phyloP scores from a whole-genome alignment of 169 alveolate species.

The Cytauxzoon felis region DNA sequence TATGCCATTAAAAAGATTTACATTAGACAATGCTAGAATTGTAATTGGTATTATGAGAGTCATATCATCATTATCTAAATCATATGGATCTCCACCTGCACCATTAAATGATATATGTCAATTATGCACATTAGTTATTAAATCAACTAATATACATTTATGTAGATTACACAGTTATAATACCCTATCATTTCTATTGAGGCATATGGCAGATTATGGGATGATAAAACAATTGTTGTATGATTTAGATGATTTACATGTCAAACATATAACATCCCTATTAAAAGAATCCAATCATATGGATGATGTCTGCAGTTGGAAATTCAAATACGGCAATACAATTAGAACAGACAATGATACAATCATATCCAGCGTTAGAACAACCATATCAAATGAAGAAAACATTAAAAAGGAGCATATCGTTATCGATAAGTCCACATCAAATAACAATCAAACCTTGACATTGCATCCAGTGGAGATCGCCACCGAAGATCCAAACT shows the following conservation, averaged over 20 bases:
- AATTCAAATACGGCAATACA: conserved; percentile 4
- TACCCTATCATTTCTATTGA: conserved; percentile 38
- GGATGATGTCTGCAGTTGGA: conserved; percentile 13
- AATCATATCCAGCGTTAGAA: too few relatives aligned
- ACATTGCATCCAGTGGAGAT: too few relatives aligned
- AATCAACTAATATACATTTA: conserved; percentile 28
- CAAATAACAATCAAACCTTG: too few relatives aligned
- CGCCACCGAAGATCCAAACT: too few relatives aligned
- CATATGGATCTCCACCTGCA: conserved; percentile 56
- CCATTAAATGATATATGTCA: conserved; percentile 23
- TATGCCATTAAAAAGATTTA: not conserved
- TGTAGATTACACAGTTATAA: conserved; percentile 56
- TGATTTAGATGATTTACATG: conserved; percentile 11
- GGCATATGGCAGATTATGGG: conserved; percentile 3
- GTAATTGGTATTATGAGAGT: conserved; percentile 51
- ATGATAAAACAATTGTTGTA: not conserved
- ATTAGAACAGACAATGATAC: too few relatives aligned
- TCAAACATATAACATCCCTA: conserved; percentile 34
- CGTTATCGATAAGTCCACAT: too few relatives aligned
- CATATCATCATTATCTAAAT: conserved; percentile 27
- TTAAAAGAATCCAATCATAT: conserved; percentile 48
- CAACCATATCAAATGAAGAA: too few relatives aligned
- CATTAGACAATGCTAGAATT: conserved; percentile 24
- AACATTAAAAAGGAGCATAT: too few relatives aligned
- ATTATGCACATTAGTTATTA: conserved; percentile 19